phyloP scores from a whole-genome alignment of 2,329 filamentous ascomycete species.

The Talaromyces verruculosus region DNA sequence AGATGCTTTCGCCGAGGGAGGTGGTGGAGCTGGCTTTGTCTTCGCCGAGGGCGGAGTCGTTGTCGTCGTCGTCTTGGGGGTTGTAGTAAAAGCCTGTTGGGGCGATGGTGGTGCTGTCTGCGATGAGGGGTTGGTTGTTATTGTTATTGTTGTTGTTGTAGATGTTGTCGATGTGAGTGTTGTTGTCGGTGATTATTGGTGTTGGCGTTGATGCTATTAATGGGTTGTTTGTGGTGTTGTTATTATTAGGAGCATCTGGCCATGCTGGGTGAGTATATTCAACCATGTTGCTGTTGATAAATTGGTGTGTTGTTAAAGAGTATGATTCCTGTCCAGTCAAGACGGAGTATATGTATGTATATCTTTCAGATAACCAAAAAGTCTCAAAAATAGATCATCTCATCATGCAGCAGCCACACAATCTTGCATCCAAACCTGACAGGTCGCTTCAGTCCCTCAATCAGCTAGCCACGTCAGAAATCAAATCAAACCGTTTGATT shows the following conservation, averaged over 20 bases:
- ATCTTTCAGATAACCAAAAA: background rate
- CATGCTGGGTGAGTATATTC: background rate
- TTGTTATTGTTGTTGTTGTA: too few relatives aligned
- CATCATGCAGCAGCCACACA: background rate
- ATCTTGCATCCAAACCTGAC: background rate
- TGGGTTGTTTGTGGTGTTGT: background rate
- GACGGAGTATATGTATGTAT: constrained; percentile 2
- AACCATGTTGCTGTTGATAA: background rate
- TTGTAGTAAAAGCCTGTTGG: constrained; percentile 9
- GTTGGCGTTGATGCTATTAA: background rate
- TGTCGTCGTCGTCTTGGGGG: constrained; percentile 15
- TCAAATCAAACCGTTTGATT: too few relatives aligned
- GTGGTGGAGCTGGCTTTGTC: constrained; percentile 19
- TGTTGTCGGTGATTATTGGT: background rate
- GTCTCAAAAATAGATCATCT: constrained; percentile 11
- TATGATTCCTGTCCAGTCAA: too few relatives aligned
- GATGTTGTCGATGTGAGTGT: background rate
- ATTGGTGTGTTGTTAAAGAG: background rate
- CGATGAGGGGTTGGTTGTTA: constrained; percentile 5
- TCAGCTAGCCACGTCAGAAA: background rate
- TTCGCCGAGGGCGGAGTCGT: constrained; percentile 20
- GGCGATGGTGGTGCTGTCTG: constrained; percentile 8
- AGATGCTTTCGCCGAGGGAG: constrained; percentile 19
- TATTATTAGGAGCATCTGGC: background rate
- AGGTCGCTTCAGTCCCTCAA: background rate